phyloP scores from a whole-genome alignment of 768 basidiomycete species.

The Suillus paluster region DNA sequence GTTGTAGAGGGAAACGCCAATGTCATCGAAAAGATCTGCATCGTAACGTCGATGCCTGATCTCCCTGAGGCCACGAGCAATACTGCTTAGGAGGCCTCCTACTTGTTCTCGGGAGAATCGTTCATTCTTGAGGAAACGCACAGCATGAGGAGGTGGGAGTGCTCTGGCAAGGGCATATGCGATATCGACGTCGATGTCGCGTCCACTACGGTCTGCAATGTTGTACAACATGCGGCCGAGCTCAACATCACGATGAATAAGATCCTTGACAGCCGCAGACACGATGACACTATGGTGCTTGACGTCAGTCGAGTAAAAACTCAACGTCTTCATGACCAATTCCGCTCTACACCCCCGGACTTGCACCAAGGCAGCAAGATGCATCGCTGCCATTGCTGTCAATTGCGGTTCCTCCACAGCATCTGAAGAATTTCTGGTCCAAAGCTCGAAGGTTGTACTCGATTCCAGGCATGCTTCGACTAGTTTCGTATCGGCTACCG shows the following conservation, averaged over 20 bases:
- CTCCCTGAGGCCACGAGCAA: conserved; percentile 43
- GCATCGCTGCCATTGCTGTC: conserved; percentile 24
- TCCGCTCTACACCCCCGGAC: conserved; percentile 31
- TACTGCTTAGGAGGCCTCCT: conserved; percentile 42
- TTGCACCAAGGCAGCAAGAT: conserved; percentile 31
- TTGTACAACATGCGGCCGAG: conserved; percentile 39
- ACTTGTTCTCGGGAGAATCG: conserved; percentile 35
- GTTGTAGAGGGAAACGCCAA: conserved; percentile 40
- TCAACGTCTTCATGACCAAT: conserved; percentile 36
- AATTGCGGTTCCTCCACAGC: conserved; percentile 15
- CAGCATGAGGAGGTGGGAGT: conserved; percentile 27
- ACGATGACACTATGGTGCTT: conserved; percentile 35
- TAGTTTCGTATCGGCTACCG: conserved; percentile 42
- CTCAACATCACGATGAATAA: conserved; percentile 32
- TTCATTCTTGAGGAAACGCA: conserved; percentile 39
- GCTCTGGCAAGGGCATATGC: conserved; percentile 37
- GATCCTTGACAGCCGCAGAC: conserved; percentile 17
- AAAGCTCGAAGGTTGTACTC: neutral
- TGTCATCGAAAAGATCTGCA: conserved; percentile 29
- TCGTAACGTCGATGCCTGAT: conserved; percentile 37
- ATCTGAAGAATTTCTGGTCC: conserved; percentile 3
- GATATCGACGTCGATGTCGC: conserved; percentile 26
- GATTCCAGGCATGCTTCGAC: conserved; percentile 38
- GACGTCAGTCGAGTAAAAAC: conserved; percentile 24
- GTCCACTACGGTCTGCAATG: conserved; percentile 29